Evolutionary conservation across 2,329 filamentous ascomycete species (phyloP).

Genomic region (Phaeosphaeriaceae sp.): DNA sequence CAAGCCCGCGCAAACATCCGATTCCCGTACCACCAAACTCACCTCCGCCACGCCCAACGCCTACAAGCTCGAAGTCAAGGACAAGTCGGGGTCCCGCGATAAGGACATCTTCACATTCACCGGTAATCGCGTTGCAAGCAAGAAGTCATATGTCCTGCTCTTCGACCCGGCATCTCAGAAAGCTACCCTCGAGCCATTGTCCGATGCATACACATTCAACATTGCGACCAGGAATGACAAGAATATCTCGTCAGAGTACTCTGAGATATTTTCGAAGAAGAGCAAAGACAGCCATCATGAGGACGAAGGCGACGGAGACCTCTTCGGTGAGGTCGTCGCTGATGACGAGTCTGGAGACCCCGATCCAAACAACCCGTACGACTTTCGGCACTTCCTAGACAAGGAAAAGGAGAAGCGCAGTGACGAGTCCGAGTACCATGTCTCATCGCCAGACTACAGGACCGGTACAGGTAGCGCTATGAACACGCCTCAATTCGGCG

Average conservation of each 20-base stretch:
- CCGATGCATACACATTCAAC: slow-evolving; percentile 89
- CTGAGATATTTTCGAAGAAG: slow-evolving; percentile 64
- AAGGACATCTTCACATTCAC: slow-evolving; percentile 51
- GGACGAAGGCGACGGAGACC: slow-evolving; percentile 39
- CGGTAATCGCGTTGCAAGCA: slow-evolving; percentile 43
- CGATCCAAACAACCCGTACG: slow-evolving; percentile 57
- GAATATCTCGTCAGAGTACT: slow-evolving; percentile 71
- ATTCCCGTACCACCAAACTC: slow-evolving; percentile 38
- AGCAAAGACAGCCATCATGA: slow-evolving; percentile 29
- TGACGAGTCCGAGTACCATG: slow-evolving; percentile 41
- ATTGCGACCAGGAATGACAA: slow-evolving; percentile 72
- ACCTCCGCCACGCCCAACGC: slow-evolving; percentile 30
- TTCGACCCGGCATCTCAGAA: slow-evolving; percentile 78
- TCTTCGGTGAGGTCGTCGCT: slow-evolving; percentile 33
- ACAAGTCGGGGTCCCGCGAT: slow-evolving; percentile 32
- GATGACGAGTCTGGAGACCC: slow-evolving; percentile 48
- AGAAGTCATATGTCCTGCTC: slow-evolving; percentile 64
- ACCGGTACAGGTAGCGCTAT: slow-evolving; percentile 37
- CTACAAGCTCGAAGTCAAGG: slow-evolving; percentile 41
- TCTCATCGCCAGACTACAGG: slow-evolving; percentile 39
- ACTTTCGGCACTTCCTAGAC: slow-evolving; percentile 57
- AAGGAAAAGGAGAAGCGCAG: slow-evolving; percentile 40
- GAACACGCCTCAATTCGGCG: slow-evolving; percentile 38
- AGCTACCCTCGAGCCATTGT: slow-evolving; percentile 82
- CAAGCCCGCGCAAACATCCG: slow-evolving; percentile 49